These are phyloP conservation scores for Diaporthe capsici DNA, from an alignment of 2,329 filamentous ascomycete genomes.

Conservation along the genomic window DNA sequence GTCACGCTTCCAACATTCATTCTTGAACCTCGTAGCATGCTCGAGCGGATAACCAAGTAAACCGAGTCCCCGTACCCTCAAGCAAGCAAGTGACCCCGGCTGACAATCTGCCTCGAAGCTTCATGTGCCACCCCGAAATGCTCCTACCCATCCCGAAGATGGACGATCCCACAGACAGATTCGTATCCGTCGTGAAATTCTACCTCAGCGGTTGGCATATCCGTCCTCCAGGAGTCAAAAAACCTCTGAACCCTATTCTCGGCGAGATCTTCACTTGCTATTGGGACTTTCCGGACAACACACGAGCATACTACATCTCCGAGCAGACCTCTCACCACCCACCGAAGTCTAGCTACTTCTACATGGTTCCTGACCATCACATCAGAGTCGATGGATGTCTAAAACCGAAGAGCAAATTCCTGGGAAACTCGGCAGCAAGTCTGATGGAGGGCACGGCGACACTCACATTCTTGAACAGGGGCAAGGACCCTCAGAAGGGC, in stretches of 20 bases:
- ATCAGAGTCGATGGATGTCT: conserved; percentile 96
- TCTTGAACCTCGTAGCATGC: conserved; percentile 96
- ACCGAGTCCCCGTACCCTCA: conserved; percentile 49
- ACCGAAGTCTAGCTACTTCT: conserved; percentile 99
- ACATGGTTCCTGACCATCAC: conserved; percentile 93
- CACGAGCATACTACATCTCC: conserved; percentile 93
- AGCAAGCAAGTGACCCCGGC: not conserved
- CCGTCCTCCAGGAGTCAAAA: conserved; percentile 97
- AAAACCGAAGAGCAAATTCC: conserved; percentile 93
- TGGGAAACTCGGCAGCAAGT: conserved; percentile 97
- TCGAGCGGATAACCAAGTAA: conserved; percentile 98
- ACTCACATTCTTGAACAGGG: conserved; percentile 84
- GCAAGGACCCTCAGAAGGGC: conserved; percentile 73
- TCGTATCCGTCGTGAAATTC: conserved; percentile 96
- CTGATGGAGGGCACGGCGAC: conserved; percentile 98
- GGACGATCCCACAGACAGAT: conserved; percentile 90
- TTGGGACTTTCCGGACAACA: conserved; percentile 91
- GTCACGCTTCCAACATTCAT: conserved; percentile 98
- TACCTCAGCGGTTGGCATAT: conserved; percentile 99
- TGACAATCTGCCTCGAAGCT: conserved; percentile 67
- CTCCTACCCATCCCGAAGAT: conserved; percentile 89
- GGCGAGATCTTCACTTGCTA: conserved; percentile 96
- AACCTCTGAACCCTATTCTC: conserved; percentile 95
- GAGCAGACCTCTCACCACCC: conserved; percentile 99
- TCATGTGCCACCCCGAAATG: conserved; percentile 99